Conservation (phyloP, 306 rosid species). For the Fagus crenata region DNA sequence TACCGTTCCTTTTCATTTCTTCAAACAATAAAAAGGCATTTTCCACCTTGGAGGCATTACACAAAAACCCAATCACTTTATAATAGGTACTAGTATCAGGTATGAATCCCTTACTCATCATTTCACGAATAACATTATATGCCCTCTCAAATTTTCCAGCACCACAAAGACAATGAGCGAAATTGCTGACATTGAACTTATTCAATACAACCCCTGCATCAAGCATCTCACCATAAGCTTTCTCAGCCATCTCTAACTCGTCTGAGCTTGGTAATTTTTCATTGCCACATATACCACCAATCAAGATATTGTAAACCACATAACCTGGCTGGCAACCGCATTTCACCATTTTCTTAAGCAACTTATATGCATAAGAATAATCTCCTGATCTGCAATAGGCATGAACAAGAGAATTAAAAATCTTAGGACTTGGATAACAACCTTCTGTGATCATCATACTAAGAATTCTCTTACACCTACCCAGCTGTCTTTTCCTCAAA, state of each 20-base stretch:
- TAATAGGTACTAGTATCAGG: slow-evolving; percentile 81
- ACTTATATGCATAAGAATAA: slow-evolving; percentile 68
- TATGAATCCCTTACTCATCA: slow-evolving; percentile 77
- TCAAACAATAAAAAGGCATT: slow-evolving; percentile 66
- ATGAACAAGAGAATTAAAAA: slow-evolving; percentile 76
- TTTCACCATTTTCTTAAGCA: slow-evolving; percentile 63
- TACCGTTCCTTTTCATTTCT: slow-evolving; percentile 68
- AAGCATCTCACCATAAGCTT: slow-evolving; percentile 75
- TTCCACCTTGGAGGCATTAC: slow-evolving; percentile 71
- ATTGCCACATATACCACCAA: slow-evolving; percentile 63
- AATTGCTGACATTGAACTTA: slow-evolving; percentile 71
- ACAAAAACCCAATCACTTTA: slow-evolving; percentile 76
- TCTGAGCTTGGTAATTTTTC: slow-evolving; percentile 52
- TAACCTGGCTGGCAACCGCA: slow-evolving; percentile 73
- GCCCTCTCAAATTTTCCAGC: slow-evolving; percentile 76
- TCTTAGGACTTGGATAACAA: slow-evolving; percentile 70
- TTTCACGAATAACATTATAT: slow-evolving; percentile 60
- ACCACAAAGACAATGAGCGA: slow-evolving; percentile 70
- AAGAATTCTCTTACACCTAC: slow-evolving; percentile 83
- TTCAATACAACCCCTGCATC: slow-evolving; percentile 62
- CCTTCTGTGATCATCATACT: slow-evolving; percentile 83
- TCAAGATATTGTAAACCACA: slow-evolving; percentile 68
- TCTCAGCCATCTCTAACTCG: slow-evolving; percentile 67
- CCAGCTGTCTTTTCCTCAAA: slow-evolving; percentile 64
- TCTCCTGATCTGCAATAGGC: slow-evolving; percentile 66